Evolutionary conservation across 331 rosid species (phyloP), one percentile per base, ranked within the genome.

Genomic region (Malus hybrid): DNA sequence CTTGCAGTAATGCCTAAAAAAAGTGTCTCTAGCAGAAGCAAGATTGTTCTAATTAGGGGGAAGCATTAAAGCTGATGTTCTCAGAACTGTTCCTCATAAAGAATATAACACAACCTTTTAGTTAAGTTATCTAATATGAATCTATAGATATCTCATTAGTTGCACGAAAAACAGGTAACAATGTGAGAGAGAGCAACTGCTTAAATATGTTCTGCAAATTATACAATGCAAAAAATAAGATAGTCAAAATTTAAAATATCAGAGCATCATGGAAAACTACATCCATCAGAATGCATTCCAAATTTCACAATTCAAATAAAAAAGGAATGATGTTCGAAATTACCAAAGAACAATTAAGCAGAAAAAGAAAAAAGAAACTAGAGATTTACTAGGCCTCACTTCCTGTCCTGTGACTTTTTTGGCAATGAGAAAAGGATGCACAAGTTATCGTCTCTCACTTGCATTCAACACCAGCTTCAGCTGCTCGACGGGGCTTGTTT

Each of bases 401-500:
- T 85, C 85, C 82, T 74, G 79, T 59, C 67, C 32, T 2, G 18
- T 13, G 76, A 59, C 24, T 36, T 46, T 29, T 59, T 24, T 79
- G 76, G 78, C 64, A 68, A 71, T 64, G 76, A 56, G 79, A 73
- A 80, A 80, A 76, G 82, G 76, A 74, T 66, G 85, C 66, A 71
- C 39, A 7, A 10, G 48, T 42, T 42, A 42, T 10, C 48, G 1
- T 42, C 22, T 55, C 78, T 90, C 83, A 90, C 88, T 88, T 91
- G 96, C 98, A 93, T 83, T 89, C 93, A 68, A 93, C 98, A 60
- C 92, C 98, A 5, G 93, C 97, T 82, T 93, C 98, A 20, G 98
- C 98, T 70, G 97, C 97, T 64, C 97, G 87, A 39, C 87, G 96
- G 44, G 98, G 98, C 65, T 82, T 93, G 89, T 82, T 91, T 86